Conservation (phyloP, 768 basidiomycete species). For the Agrocybe praecox region DNA sequence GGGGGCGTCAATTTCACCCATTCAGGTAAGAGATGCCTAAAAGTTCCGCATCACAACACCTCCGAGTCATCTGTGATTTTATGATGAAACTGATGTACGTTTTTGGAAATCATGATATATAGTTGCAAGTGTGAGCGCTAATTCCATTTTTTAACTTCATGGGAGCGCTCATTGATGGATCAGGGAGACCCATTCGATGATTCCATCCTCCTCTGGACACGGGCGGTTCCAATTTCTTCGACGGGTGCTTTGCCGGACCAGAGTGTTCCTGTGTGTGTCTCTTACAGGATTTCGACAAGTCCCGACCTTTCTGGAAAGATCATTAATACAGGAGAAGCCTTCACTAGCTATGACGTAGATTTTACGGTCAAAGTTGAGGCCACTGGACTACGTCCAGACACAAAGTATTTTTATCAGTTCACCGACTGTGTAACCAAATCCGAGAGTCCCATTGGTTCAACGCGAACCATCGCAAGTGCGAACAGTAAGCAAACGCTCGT, state of each 20-base stretch:
- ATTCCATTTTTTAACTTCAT: neutral
- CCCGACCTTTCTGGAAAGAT: constrained; percentile 33
- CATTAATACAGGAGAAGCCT: constrained; percentile 48
- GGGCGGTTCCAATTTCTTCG: constrained; percentile 41
- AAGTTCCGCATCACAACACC: no score
- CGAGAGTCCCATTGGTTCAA: constrained; percentile 50
- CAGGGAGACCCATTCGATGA: constrained; percentile 60
- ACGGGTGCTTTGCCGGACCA: constrained; percentile 40
- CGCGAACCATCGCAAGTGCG: constrained; percentile 50
- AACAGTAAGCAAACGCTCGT: constrained; percentile 37
- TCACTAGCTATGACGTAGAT: constrained; percentile 60
- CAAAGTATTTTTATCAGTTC: constrained; percentile 57
- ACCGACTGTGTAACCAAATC: constrained; percentile 51
- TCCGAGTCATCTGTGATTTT: no score
- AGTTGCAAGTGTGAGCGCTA: constrained; percentile 49
- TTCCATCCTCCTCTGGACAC: constrained; percentile 61
- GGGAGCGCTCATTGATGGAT: no score
- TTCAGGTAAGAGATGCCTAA: constrained; percentile 40
- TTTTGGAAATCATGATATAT: neutral
- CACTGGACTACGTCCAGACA: constrained; percentile 48
- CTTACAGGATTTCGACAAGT: constrained; percentile 45
- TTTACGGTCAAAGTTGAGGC: constrained; percentile 66
- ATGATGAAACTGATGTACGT: neutral
- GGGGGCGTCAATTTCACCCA: constrained; percentile 55
- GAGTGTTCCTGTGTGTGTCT: constrained; percentile 52